These are phyloP conservation scores for Spatholobus suberectus DNA, from an alignment of 306 rosid genomes.

Conservation along the genomic window DNA sequence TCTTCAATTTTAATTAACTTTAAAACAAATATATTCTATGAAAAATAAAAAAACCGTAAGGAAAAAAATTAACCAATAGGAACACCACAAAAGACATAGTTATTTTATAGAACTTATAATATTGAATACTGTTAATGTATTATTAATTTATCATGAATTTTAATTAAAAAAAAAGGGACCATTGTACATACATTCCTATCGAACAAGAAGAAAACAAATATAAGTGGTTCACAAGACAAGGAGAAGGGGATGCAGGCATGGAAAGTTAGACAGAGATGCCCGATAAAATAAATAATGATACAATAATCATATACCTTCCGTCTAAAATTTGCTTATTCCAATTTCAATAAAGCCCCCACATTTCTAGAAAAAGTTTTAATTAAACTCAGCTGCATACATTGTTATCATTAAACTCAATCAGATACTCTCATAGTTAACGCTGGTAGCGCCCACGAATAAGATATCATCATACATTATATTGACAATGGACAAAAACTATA, in stretches of 20 bases:
- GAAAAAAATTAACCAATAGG: no score
- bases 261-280: neutral
- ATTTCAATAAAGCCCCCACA: neutral
- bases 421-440: slow-evolving; percentile 8
- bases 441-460: neutral
- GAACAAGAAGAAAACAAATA: neutral
- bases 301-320: neutral
- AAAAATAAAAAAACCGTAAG: no score
- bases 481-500: slow-evolving; percentile 1
- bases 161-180: neutral
- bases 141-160: neutral
- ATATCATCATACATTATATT: neutral
- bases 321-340: neutral
- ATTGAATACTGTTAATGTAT: no score
- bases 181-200: neutral
- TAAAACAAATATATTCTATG: no score
- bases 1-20: neutral
- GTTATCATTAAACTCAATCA: neutral
- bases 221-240: neutral
- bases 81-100: no score
- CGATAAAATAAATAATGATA: neutral
- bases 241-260: neutral
- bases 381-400: neutral
- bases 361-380: neutral
- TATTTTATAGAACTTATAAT: no score